A percentile compares a stretch with the other conserved stretches of the same genome.
phyloP scores from a whole-genome alignment of 306 rosid genomes.

The Prunus mume region DNA sequence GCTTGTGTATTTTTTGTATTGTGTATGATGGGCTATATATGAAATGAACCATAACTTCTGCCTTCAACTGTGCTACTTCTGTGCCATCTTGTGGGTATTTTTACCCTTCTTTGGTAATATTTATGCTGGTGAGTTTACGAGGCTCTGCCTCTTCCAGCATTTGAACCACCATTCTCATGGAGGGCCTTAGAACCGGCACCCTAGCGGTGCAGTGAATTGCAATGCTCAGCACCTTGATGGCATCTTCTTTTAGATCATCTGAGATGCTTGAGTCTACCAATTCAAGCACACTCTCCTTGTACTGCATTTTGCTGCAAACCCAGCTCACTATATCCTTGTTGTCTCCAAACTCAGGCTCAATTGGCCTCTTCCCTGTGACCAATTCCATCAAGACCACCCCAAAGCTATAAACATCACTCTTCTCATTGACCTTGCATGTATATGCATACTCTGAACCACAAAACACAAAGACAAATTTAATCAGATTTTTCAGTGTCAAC shows the following conservation, averaged over 20 bases:
- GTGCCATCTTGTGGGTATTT: constrained; percentile 15
- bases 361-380: constrained; percentile 69
- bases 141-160: constrained; percentile 86
- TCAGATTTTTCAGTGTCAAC: constrained; percentile 16
- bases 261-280: constrained; percentile 60
- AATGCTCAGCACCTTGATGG: constrained; percentile 55
- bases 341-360: constrained; percentile 71
- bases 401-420: constrained; percentile 89
- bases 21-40: too few species aligned
- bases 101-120: constrained; percentile 33
- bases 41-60: not conserved
- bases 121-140: constrained; percentile 30
- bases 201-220: constrained; percentile 59
- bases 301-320: constrained; percentile 48
- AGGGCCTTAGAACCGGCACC: constrained; percentile 68
- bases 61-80: not conserved
- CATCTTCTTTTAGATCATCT: constrained; percentile 54
- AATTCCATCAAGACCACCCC: constrained; percentile 88
- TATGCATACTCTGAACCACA: constrained; percentile 66
- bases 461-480: constrained; percentile 22
- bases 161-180: constrained; percentile 85
- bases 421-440: constrained; percentile 76
- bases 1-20: too few species aligned
- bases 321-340: constrained; percentile 71
- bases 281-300: constrained; percentile 35